Evolutionary conservation across 1,284 basidiomycete species (phyloP).

Genomic region (Trametes pubescens): DNA sequence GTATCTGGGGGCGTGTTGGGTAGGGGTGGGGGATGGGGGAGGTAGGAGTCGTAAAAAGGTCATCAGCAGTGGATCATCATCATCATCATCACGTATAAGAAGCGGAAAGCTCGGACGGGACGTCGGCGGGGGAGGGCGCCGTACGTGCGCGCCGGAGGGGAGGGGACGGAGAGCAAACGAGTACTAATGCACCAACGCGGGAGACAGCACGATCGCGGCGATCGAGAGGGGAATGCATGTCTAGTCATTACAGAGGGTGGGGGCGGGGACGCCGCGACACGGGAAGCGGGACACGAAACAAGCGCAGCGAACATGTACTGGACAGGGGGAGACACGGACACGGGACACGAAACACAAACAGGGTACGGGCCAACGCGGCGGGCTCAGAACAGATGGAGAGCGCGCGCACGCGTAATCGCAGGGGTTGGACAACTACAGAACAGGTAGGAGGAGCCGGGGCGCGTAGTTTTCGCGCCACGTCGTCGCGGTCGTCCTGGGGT

Average conservation of each 20-base stretch:
- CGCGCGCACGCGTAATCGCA: constrained; percentile 21
- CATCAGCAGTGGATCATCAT: constrained; percentile 1
- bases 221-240: constrained; percentile 55
- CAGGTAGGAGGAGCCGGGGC: constrained; percentile 18
- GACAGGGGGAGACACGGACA: not conserved
- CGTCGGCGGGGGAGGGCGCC: constrained; percentile 12
- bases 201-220: constrained; percentile 39
- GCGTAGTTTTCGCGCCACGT: constrained; percentile 23
- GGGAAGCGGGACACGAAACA: constrained; percentile 5
- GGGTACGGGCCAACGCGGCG: constrained; percentile 13
- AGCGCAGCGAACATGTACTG: constrained; percentile 12
- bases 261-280: constrained; percentile 21
- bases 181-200: constrained; percentile 23
- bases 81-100: constrained; percentile 17
- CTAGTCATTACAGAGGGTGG: constrained; percentile 67
- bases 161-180: constrained; percentile 37
- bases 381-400: constrained; percentile 26
- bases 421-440: constrained; percentile 7
- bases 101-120: constrained; percentile 3
- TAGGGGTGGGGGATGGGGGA: constrained; percentile 3
- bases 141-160: constrained; percentile 8
- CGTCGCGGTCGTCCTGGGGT: constrained; percentile 19
- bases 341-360: not conserved
- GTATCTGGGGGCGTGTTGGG: not conserved
- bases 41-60: constrained; percentile 1